Conservation (phyloP, 108 stramenopile genomes). For the Phaeodactylum tricornutum region DNA sequence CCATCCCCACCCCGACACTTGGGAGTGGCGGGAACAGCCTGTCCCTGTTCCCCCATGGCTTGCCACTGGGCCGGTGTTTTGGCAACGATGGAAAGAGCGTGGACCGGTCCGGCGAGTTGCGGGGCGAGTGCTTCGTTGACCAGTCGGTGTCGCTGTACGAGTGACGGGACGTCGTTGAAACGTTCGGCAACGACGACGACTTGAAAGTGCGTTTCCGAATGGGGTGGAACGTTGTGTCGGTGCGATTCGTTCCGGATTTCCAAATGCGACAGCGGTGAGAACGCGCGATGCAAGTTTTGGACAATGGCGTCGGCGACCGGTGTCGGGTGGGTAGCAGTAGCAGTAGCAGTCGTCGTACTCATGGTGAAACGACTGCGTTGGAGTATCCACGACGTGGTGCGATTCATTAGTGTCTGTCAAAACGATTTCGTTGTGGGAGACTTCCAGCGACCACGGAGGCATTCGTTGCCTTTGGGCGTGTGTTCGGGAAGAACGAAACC, state of each 20-base stretch:
- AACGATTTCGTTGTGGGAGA: too few species aligned
- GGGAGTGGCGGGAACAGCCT: slow-evolving; percentile 38
- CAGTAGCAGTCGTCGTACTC: too few species aligned
- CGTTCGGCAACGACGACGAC: slow-evolving; percentile 71
- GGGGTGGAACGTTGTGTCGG: slow-evolving; percentile 79
- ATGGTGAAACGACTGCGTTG: too few species aligned
- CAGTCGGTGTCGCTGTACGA: slow-evolving; percentile 72
- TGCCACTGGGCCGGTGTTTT: slow-evolving; percentile 92
- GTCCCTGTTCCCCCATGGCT: slow-evolving; percentile 30
- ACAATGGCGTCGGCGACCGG: too few species aligned
- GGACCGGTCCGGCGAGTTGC: slow-evolving; percentile 82
- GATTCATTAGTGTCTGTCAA: too few species aligned
- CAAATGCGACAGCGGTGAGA: slow-evolving; percentile 43
- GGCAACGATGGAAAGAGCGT: slow-evolving; percentile 91
- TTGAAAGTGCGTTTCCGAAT: slow-evolving; percentile 95
- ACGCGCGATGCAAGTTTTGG: too few species aligned
- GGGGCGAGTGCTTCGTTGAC: slow-evolving; percentile 68
- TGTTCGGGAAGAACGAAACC: too few species aligned
- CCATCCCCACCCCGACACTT: slow-evolving; percentile 73
- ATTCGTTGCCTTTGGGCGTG: too few species aligned
- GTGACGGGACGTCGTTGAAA: slow-evolving; percentile 58
- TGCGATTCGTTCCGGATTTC: slow-evolving; percentile 78
- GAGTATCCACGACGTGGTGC: too few species aligned
- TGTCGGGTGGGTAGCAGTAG: too few species aligned
- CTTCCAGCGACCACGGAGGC: too few species aligned